Conservation (phyloP, 2,329 filamentous ascomycete genomes). For the Exutisphaerella laricina region DNA sequence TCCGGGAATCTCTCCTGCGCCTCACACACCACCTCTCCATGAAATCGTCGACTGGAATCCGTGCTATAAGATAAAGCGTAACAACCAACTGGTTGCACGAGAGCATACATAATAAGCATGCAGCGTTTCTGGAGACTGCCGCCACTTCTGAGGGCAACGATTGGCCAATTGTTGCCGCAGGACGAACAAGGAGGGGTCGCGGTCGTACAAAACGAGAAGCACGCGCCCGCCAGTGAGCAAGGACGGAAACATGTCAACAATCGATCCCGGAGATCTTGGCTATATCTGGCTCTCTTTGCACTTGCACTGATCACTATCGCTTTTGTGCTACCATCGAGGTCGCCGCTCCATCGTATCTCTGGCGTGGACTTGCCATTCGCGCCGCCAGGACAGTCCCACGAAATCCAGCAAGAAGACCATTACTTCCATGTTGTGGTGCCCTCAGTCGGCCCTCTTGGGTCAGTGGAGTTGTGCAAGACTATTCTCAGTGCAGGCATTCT, state of each 20-base stretch:
- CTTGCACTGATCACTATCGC: not conserved
- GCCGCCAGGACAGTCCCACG: not conserved
- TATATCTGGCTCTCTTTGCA: not conserved
- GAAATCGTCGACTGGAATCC: no score
- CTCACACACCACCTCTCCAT: no score
- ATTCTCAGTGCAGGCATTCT: conserved; percentile 11
- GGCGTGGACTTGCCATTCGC: not conserved
- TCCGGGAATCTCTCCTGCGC: no score
- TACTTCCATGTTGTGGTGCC: conserved; percentile 13
- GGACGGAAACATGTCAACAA: not conserved
- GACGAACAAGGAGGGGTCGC: not conserved
- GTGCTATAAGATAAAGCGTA: no score
- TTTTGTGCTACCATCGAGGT: not conserved
- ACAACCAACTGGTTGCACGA: no score
- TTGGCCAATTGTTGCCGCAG: not conserved
- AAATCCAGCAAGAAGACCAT: not conserved
- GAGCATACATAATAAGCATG: no score
- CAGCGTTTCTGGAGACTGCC: conserved; percentile 4
- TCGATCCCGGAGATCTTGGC: not conserved
- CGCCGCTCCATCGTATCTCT: no score
- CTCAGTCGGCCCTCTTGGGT: conserved; percentile 1
- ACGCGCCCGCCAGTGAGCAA: not conserved
- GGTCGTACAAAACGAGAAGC: not conserved
- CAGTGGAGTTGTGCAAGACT: conserved; percentile 13
- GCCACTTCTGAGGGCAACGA: not conserved